Base-by-base conservation (phyloP, 164 flowering plant genomes). In the grape (Vitis vinifera) region DNA sequence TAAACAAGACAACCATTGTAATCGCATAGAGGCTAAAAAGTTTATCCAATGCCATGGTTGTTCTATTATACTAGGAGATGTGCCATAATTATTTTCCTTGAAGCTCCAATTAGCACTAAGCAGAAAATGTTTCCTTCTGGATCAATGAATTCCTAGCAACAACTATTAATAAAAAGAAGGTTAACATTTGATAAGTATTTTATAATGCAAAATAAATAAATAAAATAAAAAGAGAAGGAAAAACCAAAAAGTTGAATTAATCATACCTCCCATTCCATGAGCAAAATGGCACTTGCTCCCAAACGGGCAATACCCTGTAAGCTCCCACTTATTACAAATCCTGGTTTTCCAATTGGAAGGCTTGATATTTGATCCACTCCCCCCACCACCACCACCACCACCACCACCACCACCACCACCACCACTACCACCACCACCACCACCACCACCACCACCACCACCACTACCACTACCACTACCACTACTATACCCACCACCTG, bases 311-410 rank as follows among this genome's bases (percentile, higher is more conserved):
- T 89, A 89, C 63, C 99, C 99, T 10, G 99, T 95, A 66, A 80
- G 78, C 82, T 95, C 99, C 99, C 99, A 95, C 83, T 95, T 95
- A 73, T 95, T 95, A 73, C 99, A 95, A 65, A 95, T 91, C 85
- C 98, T 88, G 4, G 99, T 95, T 71, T 95, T 95, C 99, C 99
- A 95, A 73, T 93, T 95, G 1, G 99, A 91, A 52, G 99, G 99
- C 85, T 95, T 95, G 70, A 73, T 73, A 65, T 53, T 88, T 4
- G 75, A 8, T 31, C 82, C 92, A 77, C 62, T 77, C 29, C 51
- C 77, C 1, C 59, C 84, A 65, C 37, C 73, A 48, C 37, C 19
- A 17, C 17, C 17, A 17, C 17, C 17, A 17, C 17, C 17, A 17
- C 17, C 87, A 69, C 80, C 87, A 69, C 80, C 85, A 66, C 76